Evolutionary conservation across 106 monocot species (phyloP), one percentile per base, ranked within the genome.

Genomic region (Ottelia alismoides): DNA sequence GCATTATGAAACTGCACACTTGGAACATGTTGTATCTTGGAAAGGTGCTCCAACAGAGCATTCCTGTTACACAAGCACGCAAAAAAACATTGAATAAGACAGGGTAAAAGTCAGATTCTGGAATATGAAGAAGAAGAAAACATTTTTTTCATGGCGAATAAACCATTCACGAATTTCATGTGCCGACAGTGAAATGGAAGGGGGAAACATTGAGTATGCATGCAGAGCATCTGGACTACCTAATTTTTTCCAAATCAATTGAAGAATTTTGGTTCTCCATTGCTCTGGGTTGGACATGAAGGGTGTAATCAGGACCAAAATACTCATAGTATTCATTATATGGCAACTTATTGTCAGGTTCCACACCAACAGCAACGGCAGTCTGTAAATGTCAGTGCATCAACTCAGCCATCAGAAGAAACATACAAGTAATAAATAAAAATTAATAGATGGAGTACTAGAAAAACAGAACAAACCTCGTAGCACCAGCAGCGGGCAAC

Each of bases 251-350:
- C 43, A 68, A 60, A 20, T 59, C 52, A 20, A 20, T 50, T 22
- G 25, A 35, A 51, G 68, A 51, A 45, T 68, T 68, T 32, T 68
- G 58, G 25, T 68, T 68, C 51, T 68, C 68, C 68, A 68, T 68
- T 25, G 58, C 60, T 28, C 68, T 68, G 1, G 68, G 68, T 21
- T 58, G 51, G 21, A 68, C 68, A 68, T 68, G 68, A 60, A 68
- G 58, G 9, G 68, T 68, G 51, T 60, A 60, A 11, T 68, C 68
- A 20, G 68, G 68, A 43, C 68, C 68, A 68, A 68, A 68, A 44
- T 68, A 68, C 43, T 60, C 68, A 27, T 52, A 68, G 52, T 68
- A 68, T 30, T 68, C 68, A 45, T 68, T 59, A 27, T 49, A 49
- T 49, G 68, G 68, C 40, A 68, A 28, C 45, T 45, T 68, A 23